Evolutionary conservation across 345 rosid genomes (phyloP), one percentile per base, ranked within the genome.

Genomic region (Raphanus raphanistrum): DNA sequence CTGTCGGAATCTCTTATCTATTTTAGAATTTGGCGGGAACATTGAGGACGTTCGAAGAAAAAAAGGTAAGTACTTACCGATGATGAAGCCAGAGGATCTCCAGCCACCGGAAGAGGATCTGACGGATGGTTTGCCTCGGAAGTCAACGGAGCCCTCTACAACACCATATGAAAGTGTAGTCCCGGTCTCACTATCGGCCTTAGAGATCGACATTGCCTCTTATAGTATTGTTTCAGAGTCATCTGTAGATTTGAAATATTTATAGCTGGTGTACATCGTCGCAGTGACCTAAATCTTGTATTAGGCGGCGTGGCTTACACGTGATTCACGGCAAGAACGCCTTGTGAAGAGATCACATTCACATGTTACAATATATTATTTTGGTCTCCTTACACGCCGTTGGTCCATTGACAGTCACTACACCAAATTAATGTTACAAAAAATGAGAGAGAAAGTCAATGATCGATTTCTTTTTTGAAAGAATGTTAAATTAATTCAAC

Each of bases 1-100:
- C 85, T 83, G 74, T 10, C 61, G 52, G 38, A 76, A 67, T 58
- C 32, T 41, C 8, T 38, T 29, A 5, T 63, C 16, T 31, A 21
- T 16, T 63, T 4, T 3, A 63, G 68, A 35, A 16, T 63, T 63
- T 63, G 68, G 28, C 48, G 8, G 48, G n/a, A 35, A 58, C 26
- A 17, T 55, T 10, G 63, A 58, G 28, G 12, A 33, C 67, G 38
- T 61, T 63, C 28, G 27, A 31, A 5, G 21, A 16, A 35, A 63
- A 33, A 63, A 31, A 15, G 9, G 32, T 33, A 2, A 63, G 28
- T 35, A 63, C 45, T 66, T 57, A 76, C 79, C 31, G 0, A 76
- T 68, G 63, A 26, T 48, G 75, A 61, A 76, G 32, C 55, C 54
- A 13, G 63, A 60, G 4, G 75, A 58, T 58, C 32, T 58, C 63